Base-by-base conservation (phyloP, 352 stramenopile species). In the Peronospora farinosa region DNA sequence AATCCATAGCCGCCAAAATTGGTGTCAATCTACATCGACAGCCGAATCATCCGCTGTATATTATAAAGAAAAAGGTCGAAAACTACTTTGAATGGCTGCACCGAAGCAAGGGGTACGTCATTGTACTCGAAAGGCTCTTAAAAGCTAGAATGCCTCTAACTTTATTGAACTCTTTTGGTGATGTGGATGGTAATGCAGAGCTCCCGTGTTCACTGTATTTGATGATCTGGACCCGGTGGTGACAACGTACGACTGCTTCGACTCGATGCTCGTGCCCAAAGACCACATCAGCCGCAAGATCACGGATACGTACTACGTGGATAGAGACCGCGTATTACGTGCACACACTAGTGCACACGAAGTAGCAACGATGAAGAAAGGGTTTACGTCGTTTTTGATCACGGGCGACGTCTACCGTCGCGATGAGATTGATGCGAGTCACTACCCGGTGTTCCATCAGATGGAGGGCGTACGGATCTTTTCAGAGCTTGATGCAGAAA, bases 391-490 rank as follows among this genome's bases (percentile, higher is more conserved):
- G 49, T 98, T 98, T 64, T 60, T 98, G 6, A 81, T 96, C 37
- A 85, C 86, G 0, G 96, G 94, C 12, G 95, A 98, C 69, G 92
- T 98, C 10, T 99, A 99, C 73, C 91, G 97, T 43, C 81, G 96
- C 11, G 97, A 99, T 71, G 96, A 99, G 71, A 98, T 99, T 63
- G 97, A 99, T 62, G 72, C 84, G 10, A 98, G 81, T 38, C 97
- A 99, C 74, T 99, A 99, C 82, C 97, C 97, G 0, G 92, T 98
- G 9, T 99, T 99, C 78, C 97, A 99, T 69, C 92, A 97, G 60
- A 98, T 99, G 91, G 97, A 99, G 63, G 97, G 95, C 41, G 95
- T 98, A 1, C 90, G 95, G 30, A 84, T 99, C 33, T 98, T 98
- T 65, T 70, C 72, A 12, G 79, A 96, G 63, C 61, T 89, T 17